Evolutionary conservation across 2,329 filamentous ascomycete genomes (phyloP), one percentile per base, ranked within the genome.

Genomic region (Hymenoscyphus fructigenus): DNA sequence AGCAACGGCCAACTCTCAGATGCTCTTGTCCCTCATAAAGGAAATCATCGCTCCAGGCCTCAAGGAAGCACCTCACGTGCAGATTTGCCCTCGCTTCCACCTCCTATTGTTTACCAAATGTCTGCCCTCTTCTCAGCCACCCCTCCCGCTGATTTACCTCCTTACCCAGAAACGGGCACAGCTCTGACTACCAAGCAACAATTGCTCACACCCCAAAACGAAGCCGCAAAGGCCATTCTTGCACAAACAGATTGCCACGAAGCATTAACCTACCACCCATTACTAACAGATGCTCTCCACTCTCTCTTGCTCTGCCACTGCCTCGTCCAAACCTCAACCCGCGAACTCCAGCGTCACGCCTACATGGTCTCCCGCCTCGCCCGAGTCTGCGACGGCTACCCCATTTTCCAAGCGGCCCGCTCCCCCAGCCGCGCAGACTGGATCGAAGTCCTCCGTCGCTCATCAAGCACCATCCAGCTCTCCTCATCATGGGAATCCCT

Each of bases 341-440:
- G 90, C 71, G 91, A 95, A 75, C 84, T 93, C 38, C 85, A 88
- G 59, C 90, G 91, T 41, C 91, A 95, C 74, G 91, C 91, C 0
- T 84, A 92, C 79, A 95, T 93, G 84, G 91, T 90, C 4, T 90
- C 91, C 17, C 87, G 91, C 5, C 82, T 95, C 1, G 84, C 86
- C 4, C 85, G 91, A 23, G 83, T 95, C 28, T 88, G 86, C 59
- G 90, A 95, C 71, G 91, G 91, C 3, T 93, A 92, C 71, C 92
- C 92, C 0, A 85, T 94, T 59, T 94, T 96, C 74, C 87, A 93
- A 68, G 83, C 88, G 0, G 87, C 88, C 28, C 83, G 89, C 59
- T 90, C 86, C 3, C 88, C 90, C 0, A 88, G 90, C 1, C 87
- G 91, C 60, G 85, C 88, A 2, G 92, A 96, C 77, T 96, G 91